These are phyloP conservation scores for Aspergillus alliaceus DNA, from an alignment of 2,329 filamentous ascomycete genomes.

Conservation along the genomic window DNA sequence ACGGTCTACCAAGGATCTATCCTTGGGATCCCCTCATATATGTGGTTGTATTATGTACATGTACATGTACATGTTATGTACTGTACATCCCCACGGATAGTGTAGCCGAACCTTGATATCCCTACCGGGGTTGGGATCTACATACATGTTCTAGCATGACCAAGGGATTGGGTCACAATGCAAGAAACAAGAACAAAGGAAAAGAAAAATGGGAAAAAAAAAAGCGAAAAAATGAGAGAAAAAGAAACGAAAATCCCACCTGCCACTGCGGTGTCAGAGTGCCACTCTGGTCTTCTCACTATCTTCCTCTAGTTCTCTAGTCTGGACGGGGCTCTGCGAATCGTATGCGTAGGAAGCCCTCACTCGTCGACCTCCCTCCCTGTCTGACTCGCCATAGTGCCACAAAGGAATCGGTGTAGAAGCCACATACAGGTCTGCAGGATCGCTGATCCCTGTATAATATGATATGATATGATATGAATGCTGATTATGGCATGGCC, in stretches of 20 bases:
- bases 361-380: background rate
- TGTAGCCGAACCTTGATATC: background rate
- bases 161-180: background rate
- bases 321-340: background rate
- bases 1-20: constrained; percentile 8
- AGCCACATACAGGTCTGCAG: background rate
- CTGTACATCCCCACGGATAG: background rate
- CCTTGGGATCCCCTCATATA: background rate
- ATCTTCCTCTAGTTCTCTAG: background rate
- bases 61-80: too few relatives aligned
- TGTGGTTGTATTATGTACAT: too few relatives aligned
- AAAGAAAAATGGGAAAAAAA: background rate
- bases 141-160: background rate
- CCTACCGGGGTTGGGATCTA: background rate
- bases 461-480: too few relatives aligned
- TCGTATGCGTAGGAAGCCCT: background rate
- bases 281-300: background rate
- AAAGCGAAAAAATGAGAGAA: background rate
- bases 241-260: background rate
- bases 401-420: background rate
- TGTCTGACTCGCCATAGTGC: constrained; percentile 13
- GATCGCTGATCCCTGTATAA: background rate
- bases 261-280: background rate
- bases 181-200: background rate
- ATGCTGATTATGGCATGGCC: too few relatives aligned